Evolutionary conservation across 2,329 filamentous ascomycete genomes (phyloP).

Genomic region (Kalaharituber pfeilii): DNA sequence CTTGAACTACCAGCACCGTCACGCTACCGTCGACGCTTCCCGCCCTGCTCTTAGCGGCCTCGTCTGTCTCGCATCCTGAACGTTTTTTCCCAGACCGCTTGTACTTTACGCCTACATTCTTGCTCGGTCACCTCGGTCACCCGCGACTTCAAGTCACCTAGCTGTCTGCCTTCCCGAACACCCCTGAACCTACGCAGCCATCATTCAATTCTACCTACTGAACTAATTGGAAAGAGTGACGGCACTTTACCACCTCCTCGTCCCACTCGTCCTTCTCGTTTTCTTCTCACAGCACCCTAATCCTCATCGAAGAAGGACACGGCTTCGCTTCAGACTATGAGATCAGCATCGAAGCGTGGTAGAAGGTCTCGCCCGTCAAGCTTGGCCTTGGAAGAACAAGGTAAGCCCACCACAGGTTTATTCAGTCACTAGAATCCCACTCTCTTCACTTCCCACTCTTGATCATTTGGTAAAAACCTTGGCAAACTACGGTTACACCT

Average conservation of each 20-base stretch:
- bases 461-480: neutral
- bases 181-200: neutral
- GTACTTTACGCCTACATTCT: neutral
- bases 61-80: neutral
- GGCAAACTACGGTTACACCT: neutral
- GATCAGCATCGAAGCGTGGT: slow-evolving; percentile 16
- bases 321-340: slow-evolving; percentile 4
- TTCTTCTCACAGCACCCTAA: neutral
- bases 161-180: neutral
- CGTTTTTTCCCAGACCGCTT: neutral
- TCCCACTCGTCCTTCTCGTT: neutral
- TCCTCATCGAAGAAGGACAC: neutral
- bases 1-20: slow-evolving; percentile 15
- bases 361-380: slow-evolving; percentile 17
- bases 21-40: slow-evolving; percentile 4
- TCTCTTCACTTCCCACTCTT: no score
- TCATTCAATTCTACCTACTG: neutral
- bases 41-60: neutral
- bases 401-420: slow-evolving; percentile 3
- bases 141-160: neutral
- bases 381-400: slow-evolving; percentile 17
- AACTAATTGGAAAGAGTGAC: neutral
- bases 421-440: no score
- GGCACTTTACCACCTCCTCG: neutral
- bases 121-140: neutral